Conservation (phyloP, 768 basidiomycete species). For the Phaffia australis region DNA sequence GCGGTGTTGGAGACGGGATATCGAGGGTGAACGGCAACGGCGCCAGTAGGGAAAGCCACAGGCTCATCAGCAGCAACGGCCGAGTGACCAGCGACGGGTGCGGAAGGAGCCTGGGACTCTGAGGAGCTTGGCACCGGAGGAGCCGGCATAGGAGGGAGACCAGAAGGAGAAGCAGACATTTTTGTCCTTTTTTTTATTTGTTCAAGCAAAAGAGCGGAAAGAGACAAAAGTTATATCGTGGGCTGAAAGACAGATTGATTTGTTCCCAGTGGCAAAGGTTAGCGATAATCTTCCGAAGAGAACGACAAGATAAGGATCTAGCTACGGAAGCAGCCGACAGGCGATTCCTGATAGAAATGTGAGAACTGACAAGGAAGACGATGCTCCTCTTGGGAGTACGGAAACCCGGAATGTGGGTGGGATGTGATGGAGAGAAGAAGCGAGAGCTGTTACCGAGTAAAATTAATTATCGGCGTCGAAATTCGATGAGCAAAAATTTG, state of each 20-base stretch:
- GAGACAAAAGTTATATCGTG: not conserved
- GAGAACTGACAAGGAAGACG: not conserved
- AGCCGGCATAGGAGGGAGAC: conserved; percentile 13
- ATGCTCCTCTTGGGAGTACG: not conserved
- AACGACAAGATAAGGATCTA: not conserved
- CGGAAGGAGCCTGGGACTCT: conserved; percentile 7
- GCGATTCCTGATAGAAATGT: not conserved
- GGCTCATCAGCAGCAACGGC: conserved; percentile 7
- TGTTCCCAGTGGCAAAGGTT: not conserved
- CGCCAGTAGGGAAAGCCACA: not conserved
- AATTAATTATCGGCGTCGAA: no score
- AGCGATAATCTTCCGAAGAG: not conserved
- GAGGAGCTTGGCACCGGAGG: conserved; percentile 10
- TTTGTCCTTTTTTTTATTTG: conserved; percentile 1
- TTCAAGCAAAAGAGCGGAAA: conserved; percentile 8
- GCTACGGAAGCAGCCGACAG: not conserved
- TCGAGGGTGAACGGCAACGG: conserved; percentile 24
- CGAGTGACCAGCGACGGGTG: conserved; percentile 2
- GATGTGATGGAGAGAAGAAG: no score
- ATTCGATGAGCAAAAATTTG: no score
- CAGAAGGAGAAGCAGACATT: conserved; percentile 11
- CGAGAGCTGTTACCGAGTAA: no score
- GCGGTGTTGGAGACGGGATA: conserved; percentile 17
- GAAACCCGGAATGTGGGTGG: not conserved
- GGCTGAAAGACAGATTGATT: not conserved